These are phyloP conservation scores for Fusarium stilboides DNA, from an alignment of 2,329 filamentous ascomycete genomes.

Conservation along the genomic window DNA sequence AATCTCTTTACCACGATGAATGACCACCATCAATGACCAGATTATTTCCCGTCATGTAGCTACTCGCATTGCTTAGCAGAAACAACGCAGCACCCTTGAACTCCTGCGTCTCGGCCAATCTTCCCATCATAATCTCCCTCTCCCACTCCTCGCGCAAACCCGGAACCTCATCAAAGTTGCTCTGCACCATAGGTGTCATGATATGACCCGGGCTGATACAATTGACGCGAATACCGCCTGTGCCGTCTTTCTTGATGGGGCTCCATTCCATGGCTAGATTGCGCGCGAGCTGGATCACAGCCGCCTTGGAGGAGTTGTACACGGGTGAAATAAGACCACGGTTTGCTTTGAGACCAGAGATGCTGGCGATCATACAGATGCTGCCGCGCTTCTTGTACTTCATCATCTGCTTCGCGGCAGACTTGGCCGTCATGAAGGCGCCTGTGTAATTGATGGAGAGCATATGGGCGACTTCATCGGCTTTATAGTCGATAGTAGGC, in stretches of 20 bases:
- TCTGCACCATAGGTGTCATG: conserved; percentile 85
- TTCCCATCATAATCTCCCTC: conserved; percentile 86
- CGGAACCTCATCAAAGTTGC: conserved; percentile 82
- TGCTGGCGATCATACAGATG: conserved; percentile 77
- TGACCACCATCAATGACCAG: conserved; percentile 81
- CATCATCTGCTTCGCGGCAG: conserved; percentile 84
- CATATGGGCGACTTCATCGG: conserved; percentile 82
- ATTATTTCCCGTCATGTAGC: conserved; percentile 83
- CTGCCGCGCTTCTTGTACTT: conserved; percentile 71
- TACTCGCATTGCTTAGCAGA: conserved; percentile 78
- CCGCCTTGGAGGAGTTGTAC: conserved; percentile 86
- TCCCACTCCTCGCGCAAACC: conserved; percentile 80
- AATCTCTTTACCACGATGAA: conserved; percentile 64
- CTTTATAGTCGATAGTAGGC: conserved; percentile 83
- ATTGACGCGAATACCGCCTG: conserved; percentile 82
- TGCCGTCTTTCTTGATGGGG: conserved; percentile 57
- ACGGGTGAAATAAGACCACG: conserved; percentile 71
- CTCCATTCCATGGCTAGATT: conserved; percentile 81
- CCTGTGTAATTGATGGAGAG: conserved; percentile 89
- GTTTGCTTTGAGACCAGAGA: conserved; percentile 79
- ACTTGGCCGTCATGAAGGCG: conserved; percentile 87
- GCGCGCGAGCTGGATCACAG: conserved; percentile 78
- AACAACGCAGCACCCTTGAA: conserved; percentile 81
- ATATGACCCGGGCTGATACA: conserved; percentile 86
- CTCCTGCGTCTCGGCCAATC: conserved; percentile 77